These are phyloP conservation scores for Thelonectria blattea DNA, from an alignment of 2,329 filamentous ascomycete genomes.

Conservation along the genomic window DNA sequence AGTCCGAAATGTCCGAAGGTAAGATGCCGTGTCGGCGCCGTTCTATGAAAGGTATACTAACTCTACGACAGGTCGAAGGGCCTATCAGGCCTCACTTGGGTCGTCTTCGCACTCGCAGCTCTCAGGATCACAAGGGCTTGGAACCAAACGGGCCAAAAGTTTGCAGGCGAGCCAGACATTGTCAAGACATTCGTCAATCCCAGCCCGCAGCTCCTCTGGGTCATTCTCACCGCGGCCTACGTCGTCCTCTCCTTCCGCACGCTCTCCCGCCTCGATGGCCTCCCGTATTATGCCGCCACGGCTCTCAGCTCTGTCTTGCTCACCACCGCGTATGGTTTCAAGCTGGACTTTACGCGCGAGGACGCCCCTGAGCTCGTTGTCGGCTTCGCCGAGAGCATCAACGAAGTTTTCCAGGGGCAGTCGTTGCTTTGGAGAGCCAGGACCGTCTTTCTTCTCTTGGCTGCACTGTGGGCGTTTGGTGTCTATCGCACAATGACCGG, in stretches of 20 bases:
- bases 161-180: conserved; percentile 88
- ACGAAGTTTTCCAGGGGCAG: conserved; percentile 49
- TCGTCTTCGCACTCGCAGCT: conserved; percentile 58
- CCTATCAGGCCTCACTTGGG: conserved; percentile 40
- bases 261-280: conserved; percentile 48
- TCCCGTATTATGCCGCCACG: conserved; percentile 50
- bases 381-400: conserved; percentile 50
- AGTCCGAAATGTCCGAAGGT: conserved; percentile 53
- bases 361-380: conserved; percentile 84
- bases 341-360: conserved; percentile 83
- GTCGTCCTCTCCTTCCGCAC: conserved; percentile 59
- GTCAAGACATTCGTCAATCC: conserved; percentile 72
- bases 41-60: conserved; percentile 9
- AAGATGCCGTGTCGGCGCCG: not conserved
- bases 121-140: conserved; percentile 77
- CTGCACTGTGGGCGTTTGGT: conserved; percentile 46
- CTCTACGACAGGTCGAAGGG: conserved; percentile 34
- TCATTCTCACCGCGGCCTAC: conserved; percentile 73
- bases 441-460: conserved; percentile 57
- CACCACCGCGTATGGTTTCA: conserved; percentile 76
- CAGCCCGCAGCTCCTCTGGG: conserved; percentile 75
- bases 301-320: conserved; percentile 51
- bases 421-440: conserved; percentile 57
- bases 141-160: conserved; percentile 98
- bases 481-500: conserved; percentile 47